Evolutionary conservation across 2,329 filamentous ascomycete genomes (phyloP).

Genomic region (Trichoderma hamatum): DNA sequence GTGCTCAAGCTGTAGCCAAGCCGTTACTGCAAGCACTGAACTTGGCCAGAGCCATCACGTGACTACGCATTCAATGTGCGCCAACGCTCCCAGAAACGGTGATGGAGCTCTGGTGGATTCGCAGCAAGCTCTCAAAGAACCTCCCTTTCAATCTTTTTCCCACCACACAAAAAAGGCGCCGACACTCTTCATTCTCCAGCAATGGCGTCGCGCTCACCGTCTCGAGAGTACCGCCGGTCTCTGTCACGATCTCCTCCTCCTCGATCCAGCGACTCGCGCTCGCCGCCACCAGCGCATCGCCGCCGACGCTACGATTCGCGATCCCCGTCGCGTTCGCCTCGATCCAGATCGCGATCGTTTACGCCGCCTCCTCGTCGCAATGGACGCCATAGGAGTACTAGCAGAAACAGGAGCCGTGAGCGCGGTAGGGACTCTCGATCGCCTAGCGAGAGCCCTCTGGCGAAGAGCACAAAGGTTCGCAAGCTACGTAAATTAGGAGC

Average conservation of each 20-base stretch:
- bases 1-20: neutral
- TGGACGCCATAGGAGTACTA: constrained; percentile 37
- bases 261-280: constrained; percentile 41
- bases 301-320: constrained; percentile 42
- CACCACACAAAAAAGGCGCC: neutral
- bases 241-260: constrained; percentile 41
- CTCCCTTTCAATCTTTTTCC: constrained; percentile 3
- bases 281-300: constrained; percentile 30
- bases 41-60: constrained; percentile 7
- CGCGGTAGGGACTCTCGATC: constrained; percentile 42
- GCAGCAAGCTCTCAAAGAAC: neutral
- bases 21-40: neutral
- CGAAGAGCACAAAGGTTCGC: constrained; percentile 58
- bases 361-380: constrained; percentile 41
- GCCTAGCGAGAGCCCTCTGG: constrained; percentile 43
- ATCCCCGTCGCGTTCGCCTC: constrained; percentile 33
- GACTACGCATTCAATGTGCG: constrained; percentile 18
- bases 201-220: constrained; percentile 39
- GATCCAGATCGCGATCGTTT: constrained; percentile 37
- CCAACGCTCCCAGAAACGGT: constrained; percentile 9
- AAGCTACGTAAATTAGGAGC: neutral
- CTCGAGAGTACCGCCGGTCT: constrained; percentile 41
- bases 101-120: constrained; percentile 11
- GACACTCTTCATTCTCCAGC: constrained; percentile 1
- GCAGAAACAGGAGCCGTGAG: constrained; percentile 41